Conservation (phyloP, 1,284 basidiomycete genomes). For the Hortiboletus rubellus region DNA sequence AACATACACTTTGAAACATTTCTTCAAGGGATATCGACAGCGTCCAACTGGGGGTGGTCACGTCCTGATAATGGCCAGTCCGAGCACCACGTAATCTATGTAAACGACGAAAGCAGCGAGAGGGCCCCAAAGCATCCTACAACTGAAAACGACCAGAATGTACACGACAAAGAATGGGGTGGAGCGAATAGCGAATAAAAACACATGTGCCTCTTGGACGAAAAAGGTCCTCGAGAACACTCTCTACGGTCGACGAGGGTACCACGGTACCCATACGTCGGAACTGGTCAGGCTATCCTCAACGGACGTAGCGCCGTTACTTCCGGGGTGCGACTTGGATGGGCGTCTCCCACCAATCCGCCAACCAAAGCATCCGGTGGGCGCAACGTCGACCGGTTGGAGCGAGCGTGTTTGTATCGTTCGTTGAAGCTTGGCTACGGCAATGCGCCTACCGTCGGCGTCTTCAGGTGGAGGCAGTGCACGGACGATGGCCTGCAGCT, state of each 20-base stretch:
- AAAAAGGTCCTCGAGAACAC: background rate
- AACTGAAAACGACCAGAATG: background rate
- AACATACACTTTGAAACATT: background rate
- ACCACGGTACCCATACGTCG: conserved; percentile 20
- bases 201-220: background rate
- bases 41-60: background rate
- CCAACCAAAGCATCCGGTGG: conserved; percentile 26
- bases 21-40: background rate
- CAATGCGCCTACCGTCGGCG: background rate
- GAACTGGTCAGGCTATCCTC: conserved; percentile 19
- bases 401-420: conserved; percentile 26
- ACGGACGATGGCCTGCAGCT: conserved; percentile 25
- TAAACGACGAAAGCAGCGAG: background rate
- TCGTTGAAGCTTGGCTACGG: conserved; percentile 12
- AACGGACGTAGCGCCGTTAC: background rate
- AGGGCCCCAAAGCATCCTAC: background rate
- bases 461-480: conserved; percentile 17
- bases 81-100: background rate
- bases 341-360: conserved; percentile 10
- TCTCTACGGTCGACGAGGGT: background rate
- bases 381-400: conserved; percentile 23
- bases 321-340: conserved; percentile 5
- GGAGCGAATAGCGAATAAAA: conserved; percentile 4
- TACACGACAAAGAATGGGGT: background rate
- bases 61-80: background rate